Evolutionary conservation across 257 asterid genomes (phyloP).

Genomic region (Mitragyna speciosa): DNA sequence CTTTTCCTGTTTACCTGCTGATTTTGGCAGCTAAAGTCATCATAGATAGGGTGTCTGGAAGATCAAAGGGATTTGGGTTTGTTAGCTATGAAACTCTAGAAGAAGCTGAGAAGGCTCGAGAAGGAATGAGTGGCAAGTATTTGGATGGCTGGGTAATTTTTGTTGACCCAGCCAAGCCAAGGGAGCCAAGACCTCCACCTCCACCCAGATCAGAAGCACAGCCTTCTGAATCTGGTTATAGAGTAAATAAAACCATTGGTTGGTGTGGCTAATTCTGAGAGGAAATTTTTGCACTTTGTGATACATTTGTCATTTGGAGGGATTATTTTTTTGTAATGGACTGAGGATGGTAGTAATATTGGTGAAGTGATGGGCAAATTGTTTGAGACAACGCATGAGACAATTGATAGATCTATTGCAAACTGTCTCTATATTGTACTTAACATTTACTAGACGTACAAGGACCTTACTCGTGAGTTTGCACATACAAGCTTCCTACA

Average conservation of each 20-base stretch:
- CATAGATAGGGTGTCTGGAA: slow-evolving; percentile 71
- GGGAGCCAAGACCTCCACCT: slow-evolving; percentile 56
- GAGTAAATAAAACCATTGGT: slow-evolving; percentile 79
- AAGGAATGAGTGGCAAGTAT: slow-evolving; percentile 82
- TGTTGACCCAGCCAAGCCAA: slow-evolving; percentile 90
- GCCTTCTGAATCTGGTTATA: slow-evolving; percentile 50
- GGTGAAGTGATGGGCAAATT: not conserved
- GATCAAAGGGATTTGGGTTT: slow-evolving; percentile 91
- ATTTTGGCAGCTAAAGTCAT: slow-evolving; percentile 72
- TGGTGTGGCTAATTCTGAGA: slow-evolving; percentile 51
- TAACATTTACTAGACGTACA: not conserved
- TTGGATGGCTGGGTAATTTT: slow-evolving; percentile 97
- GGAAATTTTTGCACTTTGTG: not conserved
- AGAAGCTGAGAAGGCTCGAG: slow-evolving; percentile 90
- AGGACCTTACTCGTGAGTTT: not conserved
- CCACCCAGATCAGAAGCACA: slow-evolving; percentile 44
- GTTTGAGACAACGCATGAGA: not conserved
- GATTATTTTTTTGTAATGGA: slow-evolving; percentile 1
- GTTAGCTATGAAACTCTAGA: slow-evolving; percentile 69
- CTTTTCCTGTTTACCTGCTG: not conserved
- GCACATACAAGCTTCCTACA: not conserved
- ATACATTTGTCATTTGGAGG: not conserved
- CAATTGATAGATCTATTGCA: not conserved
- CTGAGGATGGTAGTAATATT: not conserved
- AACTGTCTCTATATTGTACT: not conserved